Base-by-base conservation (phyloP, 768 basidiomycete species). In the Butyriboletus loyo region DNA sequence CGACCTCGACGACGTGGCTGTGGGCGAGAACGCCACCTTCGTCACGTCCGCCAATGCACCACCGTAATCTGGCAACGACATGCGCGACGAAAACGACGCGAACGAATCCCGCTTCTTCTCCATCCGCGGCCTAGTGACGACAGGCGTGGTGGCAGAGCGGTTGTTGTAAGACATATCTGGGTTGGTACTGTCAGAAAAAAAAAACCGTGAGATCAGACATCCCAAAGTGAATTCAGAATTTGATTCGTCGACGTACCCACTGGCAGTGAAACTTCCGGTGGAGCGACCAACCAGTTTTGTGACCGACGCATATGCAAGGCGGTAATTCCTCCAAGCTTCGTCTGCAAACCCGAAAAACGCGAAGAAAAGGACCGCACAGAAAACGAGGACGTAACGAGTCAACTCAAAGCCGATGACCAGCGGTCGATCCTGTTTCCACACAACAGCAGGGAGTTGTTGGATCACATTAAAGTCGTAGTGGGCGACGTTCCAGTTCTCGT, bases 331-430 rank as follows among this genome's bases (percentile, higher is more conserved):
- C 60, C 70, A 72, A 27, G 86, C 84, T 66, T 87, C 86, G 36
- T 84, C 83, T 4, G 82, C 82, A 44, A 86, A 81, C 0, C 85
- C 86, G 60, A 89, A 88, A 75, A 84, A 86, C 14, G 64, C 71
- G 61, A 87, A 88, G 72, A 88, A 87, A 38, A 81, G 17, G 50
- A 85, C 60, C 4, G 83, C 79, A 54, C 77, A 80, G 25, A 77
- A n/a, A 11, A 82, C 55, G 14, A 69, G n/a, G 9, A 70, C 39
- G 77, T 78, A 84, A 27, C 84, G 77, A 22, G 55, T 68, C 17
- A 77, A 42, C 59, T 84, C 80, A 5, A 75, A 19, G 3, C 63
- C 57, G 9, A 54, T 28, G 2, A 65, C 65, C 5, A 25, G 14
- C 7, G 50, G 5, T 7, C 25, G n/a, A 37, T 55, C 52, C 15